A percentile compares a stretch with the other conserved stretches of the same genome.
Evolutionary conservation across 192 early-diverging fungal species (phyloP).

Genomic region (Coemansia sp.): DNA sequence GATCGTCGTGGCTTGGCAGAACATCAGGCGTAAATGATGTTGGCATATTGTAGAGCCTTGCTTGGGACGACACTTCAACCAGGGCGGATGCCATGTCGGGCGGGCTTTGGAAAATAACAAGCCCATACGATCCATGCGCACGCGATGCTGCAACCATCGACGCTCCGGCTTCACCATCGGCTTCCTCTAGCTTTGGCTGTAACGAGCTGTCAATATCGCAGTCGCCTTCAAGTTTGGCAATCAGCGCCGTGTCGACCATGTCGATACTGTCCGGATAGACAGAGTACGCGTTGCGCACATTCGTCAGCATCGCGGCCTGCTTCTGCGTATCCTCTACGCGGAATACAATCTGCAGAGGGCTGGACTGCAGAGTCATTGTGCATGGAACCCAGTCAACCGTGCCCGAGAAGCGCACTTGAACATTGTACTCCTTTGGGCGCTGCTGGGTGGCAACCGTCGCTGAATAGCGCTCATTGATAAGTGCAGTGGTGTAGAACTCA

Average conservation of each 20-base stretch:
- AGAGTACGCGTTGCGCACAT: constrained; percentile 44
- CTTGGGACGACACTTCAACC: constrained; percentile 27
- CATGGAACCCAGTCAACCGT: constrained; percentile 59
- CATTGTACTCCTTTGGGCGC: constrained; percentile 36
- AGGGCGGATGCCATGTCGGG: constrained; percentile 50
- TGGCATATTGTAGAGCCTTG: constrained; percentile 46
- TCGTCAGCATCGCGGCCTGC: constrained; percentile 42
- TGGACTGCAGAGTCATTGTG: constrained; percentile 39
- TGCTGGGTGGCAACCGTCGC: constrained; percentile 15
- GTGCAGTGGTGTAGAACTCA: constrained; percentile 70
- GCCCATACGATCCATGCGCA: constrained; percentile 50
- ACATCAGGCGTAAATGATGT: constrained; percentile 36
- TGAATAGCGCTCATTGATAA: constrained; percentile 48
- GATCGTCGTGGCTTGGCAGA: constrained; percentile 33
- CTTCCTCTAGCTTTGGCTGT: constrained; percentile 47
- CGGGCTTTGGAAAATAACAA: constrained; percentile 54
- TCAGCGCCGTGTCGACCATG: constrained; percentile 51
- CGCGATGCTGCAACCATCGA: constrained; percentile 35
- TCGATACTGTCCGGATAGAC: constrained; percentile 59
- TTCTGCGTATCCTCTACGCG: constrained; percentile 20
- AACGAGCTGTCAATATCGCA: constrained; percentile 56
- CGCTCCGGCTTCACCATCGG: constrained; percentile 29
- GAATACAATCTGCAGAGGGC: constrained; percentile 36
- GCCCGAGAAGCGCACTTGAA: constrained; percentile 54
- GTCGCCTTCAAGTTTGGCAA: constrained; percentile 60